Conservation (phyloP, 192 early-diverging fungal species). For the Backusella circina region DNA sequence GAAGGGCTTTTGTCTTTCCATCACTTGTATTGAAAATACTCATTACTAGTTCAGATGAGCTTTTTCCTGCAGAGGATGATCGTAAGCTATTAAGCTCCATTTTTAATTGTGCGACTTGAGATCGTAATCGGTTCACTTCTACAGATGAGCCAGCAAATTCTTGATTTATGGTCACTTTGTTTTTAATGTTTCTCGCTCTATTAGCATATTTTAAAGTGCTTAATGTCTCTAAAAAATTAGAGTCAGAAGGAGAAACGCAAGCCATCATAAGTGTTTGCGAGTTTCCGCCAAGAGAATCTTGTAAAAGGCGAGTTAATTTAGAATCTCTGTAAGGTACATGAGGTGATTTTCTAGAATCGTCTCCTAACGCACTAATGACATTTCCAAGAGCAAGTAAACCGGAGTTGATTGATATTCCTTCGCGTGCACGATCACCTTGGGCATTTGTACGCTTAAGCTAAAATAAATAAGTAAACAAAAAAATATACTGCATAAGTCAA, state of each 20-base stretch:
- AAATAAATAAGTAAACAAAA: background rate
- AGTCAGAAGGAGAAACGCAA: slow-evolving; percentile 84
- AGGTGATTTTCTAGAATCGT: slow-evolving; percentile 48
- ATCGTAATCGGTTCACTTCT: slow-evolving; percentile 49
- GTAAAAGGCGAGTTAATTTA: slow-evolving; percentile 94
- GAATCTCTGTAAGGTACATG: slow-evolving; percentile 97
- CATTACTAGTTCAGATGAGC: background rate
- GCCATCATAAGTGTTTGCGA: slow-evolving; percentile 94
- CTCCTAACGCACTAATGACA: slow-evolving; percentile 93
- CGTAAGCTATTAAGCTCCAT: slow-evolving; percentile 34
- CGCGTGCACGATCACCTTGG: slow-evolving; percentile 86
- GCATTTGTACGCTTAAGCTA: slow-evolving; percentile 87
- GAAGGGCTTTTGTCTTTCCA: background rate
- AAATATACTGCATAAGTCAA: background rate
- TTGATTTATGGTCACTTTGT: slow-evolving; percentile 59
- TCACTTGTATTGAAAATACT: background rate
- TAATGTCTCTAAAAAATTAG: slow-evolving; percentile 83
- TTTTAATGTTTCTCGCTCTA: slow-evolving; percentile 93
- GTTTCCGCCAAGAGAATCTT: slow-evolving; percentile 95
- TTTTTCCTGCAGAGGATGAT: background rate
- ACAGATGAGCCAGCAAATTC: slow-evolving; percentile 41
- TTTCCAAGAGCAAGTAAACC: slow-evolving; percentile 97
- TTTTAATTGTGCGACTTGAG: slow-evolving; percentile 46
- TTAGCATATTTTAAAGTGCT: slow-evolving; percentile 97
- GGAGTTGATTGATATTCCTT: slow-evolving; percentile 97